These are phyloP conservation scores for Lactarius pseudohatsudake DNA, from an alignment of 768 basidiomycete genomes.

Conservation along the genomic window DNA sequence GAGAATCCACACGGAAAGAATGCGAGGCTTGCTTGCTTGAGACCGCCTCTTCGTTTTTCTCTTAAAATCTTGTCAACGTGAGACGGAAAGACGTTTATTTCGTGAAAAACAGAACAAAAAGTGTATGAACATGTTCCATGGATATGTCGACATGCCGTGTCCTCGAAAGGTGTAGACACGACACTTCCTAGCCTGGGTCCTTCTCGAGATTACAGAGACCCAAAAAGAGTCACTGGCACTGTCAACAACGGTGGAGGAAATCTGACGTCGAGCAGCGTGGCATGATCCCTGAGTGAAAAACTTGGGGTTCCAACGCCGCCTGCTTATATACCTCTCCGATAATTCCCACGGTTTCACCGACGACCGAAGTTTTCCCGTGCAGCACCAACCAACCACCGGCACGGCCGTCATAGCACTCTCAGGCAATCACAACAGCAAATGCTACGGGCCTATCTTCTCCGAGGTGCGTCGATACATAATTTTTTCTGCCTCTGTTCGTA, in stretches of 20 bases:
- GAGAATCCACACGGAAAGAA: too few species aligned
- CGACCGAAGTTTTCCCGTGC: background rate
- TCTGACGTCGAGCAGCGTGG: conserved; percentile 63
- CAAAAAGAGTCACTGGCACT: conserved; percentile 59
- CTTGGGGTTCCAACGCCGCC: background rate
- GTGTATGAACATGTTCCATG: conserved; percentile 47
- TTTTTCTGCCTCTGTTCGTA: background rate
- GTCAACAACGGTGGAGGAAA: conserved; percentile 51
- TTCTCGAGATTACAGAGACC: conserved; percentile 59
- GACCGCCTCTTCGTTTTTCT: background rate
- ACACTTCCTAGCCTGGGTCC: conserved; percentile 64
- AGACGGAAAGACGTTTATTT: background rate
- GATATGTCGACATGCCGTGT: conserved; percentile 62
- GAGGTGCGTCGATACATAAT: conserved; percentile 28
- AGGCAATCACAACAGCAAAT: conserved; percentile 19
- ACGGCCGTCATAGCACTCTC: background rate
- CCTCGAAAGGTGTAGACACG: conserved; percentile 50
- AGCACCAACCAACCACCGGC: background rate
- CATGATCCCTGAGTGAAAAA: conserved; percentile 48
- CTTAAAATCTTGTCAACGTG: background rate
- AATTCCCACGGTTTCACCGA: conserved; percentile 43
- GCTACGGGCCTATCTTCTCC: conserved; percentile 28
- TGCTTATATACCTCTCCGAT: conserved; percentile 30
- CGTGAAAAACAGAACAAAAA: background rate
- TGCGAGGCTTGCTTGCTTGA: too few species aligned